Percentiles rank a stretch among this genome's conserved stretches.
Evolutionary conservation across 176 grass and related monocot species (phyloP).

Genomic region (Bolboschoenus planiculmis): DNA sequence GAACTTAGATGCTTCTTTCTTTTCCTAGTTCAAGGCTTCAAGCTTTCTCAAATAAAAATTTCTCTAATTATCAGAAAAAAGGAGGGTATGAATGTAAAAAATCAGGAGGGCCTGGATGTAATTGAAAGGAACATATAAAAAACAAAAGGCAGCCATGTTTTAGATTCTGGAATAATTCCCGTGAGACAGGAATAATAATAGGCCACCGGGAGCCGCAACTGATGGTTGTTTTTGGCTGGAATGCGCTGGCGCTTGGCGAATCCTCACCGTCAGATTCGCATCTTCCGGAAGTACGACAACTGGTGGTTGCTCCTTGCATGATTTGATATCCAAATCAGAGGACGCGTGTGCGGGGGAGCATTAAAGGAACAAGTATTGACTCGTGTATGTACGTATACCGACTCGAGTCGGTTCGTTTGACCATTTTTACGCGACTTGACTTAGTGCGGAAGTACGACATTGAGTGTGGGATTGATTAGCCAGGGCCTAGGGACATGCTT

Average conservation of each 20-base stretch:
- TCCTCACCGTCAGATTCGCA: background rate
- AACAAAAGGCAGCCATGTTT: background rate
- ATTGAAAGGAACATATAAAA: background rate
- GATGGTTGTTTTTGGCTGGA: background rate
- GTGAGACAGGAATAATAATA: background rate
- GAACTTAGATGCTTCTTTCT: background rate
- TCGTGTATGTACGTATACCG: background rate
- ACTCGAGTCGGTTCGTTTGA: background rate
- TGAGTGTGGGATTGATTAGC: no score
- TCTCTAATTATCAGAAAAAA: background rate
- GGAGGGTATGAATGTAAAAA: background rate
- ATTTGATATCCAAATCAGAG: background rate
- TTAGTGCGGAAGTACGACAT: background rate
- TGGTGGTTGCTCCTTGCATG: background rate
- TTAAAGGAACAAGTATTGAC: background rate
- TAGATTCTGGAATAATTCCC: conserved; percentile 13
- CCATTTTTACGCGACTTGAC: background rate
- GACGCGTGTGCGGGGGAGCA: no score
- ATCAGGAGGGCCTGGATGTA: background rate
- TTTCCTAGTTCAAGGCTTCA: background rate
- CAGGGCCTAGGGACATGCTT: background rate
- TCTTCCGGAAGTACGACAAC: background rate
- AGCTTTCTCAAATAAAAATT: background rate
- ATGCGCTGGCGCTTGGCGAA: background rate
- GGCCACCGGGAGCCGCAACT: background rate